Evolutionary conservation across 1,139 yeast genomes (phyloP).

Genomic region (Debaryomyces psychrophilus): DNA sequence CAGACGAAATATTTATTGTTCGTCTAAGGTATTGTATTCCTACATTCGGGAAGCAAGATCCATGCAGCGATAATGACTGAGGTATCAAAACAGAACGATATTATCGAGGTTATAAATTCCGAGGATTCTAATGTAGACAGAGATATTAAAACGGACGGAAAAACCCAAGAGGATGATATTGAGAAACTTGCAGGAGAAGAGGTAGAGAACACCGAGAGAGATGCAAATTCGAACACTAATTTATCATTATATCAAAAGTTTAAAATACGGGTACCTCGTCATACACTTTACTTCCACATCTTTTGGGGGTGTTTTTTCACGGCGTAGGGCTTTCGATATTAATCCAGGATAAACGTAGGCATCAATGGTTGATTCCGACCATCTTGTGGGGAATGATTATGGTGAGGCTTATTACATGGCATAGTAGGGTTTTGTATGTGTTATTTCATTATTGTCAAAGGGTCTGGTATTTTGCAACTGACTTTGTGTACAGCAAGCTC

Average conservation of each 20-base stretch:
- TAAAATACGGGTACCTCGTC: slow-evolving; percentile 27
- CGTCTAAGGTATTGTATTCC: too few relatives aligned
- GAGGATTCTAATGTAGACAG: background rate
- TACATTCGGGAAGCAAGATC: background rate
- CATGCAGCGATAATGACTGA: background rate
- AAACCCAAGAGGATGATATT: background rate
- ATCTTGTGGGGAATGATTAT: slow-evolving; percentile 56
- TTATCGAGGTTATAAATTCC: background rate
- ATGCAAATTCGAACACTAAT: slow-evolving; percentile 5
- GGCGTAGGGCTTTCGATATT: slow-evolving; percentile 67
- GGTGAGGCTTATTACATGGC: slow-evolving; percentile 58
- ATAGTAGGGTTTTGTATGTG: slow-evolving; percentile 46
- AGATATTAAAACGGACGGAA: background rate
- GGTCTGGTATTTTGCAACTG: slow-evolving; percentile 48
- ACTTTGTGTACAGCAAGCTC: slow-evolving; percentile 39
- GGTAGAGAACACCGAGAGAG: background rate
- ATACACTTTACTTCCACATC: slow-evolving; percentile 30
- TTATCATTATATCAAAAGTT: slow-evolving; percentile 13
- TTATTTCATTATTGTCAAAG: slow-evolving; percentile 25
- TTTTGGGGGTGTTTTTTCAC: slow-evolving; percentile 55
- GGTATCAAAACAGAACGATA: background rate
- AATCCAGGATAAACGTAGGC: slow-evolving; percentile 55
- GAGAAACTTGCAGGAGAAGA: background rate
- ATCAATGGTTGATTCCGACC: slow-evolving; percentile 66
- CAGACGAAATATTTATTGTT: background rate